Base-by-base conservation (phyloP, 768 basidiomycete species). In the Lactifluus volemus region DNA sequence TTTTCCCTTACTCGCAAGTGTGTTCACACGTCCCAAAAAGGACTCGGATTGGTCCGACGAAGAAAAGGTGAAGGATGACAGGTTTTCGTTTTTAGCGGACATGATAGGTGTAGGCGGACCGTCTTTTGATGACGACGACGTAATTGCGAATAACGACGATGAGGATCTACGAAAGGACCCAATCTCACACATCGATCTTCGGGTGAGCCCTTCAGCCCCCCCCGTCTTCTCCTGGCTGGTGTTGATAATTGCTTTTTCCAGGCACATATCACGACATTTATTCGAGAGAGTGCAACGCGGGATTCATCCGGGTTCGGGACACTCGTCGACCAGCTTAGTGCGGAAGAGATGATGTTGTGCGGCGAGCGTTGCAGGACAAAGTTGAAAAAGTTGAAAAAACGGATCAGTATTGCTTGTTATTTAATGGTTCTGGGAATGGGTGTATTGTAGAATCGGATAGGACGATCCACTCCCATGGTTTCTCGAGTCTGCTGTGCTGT, bases 11-110 rank as follows among this genome's bases (percentile, higher is more conserved):
- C 6, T 14, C 9, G 32, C 32, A 34, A 65, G 38, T 56, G 49
- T 60, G 30, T 49, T 19, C 32, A 10, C 19, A 25, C 25, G 1
- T 25, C 55, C 10, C 12, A 50, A 5, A 12, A 71, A 91, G 79
- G 89, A 93, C 64, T 92, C 92, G 38, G 91, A 92, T n/a, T 98
- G 96, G 96, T 81, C 83, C 10, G 94, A 97, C 67, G 93, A 94
- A 69, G 93, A 90, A 58, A 82, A 80, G 51, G 71, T 80, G 67
- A 88, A 84, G 67, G 77, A 84, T 53, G 88, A 89, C n/a, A 88
- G 92, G 67, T 84, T 90, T 65, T 83, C 85, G 25, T 91, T 85
- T 76, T 74, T 97, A 41, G 92, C 92, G 5, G 89, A 93, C 51
- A 79, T 92, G 78, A 79, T 93, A 52, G 86, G 88, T 11, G 83